A percentile compares a stretch with the other conserved stretches of the same genome.
Conservation (phyloP, 2,329 filamentous ascomycete genomes). For the Coleophoma cylindrospora region DNA sequence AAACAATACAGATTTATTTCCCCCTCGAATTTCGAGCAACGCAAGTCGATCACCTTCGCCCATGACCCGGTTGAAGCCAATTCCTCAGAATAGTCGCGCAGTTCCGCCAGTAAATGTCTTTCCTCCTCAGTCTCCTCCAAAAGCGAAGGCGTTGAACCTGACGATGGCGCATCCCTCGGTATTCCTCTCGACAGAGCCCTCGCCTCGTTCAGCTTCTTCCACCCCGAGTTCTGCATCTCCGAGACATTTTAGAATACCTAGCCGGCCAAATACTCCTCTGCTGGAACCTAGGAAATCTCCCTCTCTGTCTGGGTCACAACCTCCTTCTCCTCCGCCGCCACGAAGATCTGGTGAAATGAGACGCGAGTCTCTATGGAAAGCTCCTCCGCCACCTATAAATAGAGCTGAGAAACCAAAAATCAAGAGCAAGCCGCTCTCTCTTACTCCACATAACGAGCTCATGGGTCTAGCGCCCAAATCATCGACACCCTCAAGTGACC, state of each 20-base stretch:
- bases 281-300: conserved; percentile 44
- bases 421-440: conserved; percentile 25
- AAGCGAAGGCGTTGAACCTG: conserved; percentile 25
- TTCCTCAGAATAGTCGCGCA: conserved; percentile 3
- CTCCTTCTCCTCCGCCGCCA: conserved; percentile 60
- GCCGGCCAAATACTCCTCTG: conserved; percentile 47
- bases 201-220: conserved; percentile 28
- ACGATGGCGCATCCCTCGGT: conserved; percentile 16
- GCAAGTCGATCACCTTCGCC: conserved; percentile 18
- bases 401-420: conserved; percentile 74
- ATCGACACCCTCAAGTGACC: conserved; percentile 9
- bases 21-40: conserved; percentile 14
- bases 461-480: conserved; percentile 15
- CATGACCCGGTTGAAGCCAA: conserved; percentile 9
- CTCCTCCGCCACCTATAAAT: conserved; percentile 69
- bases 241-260: conserved; percentile 48
- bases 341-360: conserved; percentile 55
- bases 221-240: conserved; percentile 30
- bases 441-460: conserved; percentile 27
- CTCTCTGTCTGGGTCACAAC: conserved; percentile 39
- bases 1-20: conserved; percentile 15
- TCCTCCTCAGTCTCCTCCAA: conserved; percentile 66
- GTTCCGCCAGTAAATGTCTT: conserved; percentile 61
- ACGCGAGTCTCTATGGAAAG: conserved; percentile 34
- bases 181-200: conserved; percentile 18